Evolutionary conservation across 176 grass and related monocot genomes (phyloP).

Genomic region (Cymbopogon citratus): DNA sequence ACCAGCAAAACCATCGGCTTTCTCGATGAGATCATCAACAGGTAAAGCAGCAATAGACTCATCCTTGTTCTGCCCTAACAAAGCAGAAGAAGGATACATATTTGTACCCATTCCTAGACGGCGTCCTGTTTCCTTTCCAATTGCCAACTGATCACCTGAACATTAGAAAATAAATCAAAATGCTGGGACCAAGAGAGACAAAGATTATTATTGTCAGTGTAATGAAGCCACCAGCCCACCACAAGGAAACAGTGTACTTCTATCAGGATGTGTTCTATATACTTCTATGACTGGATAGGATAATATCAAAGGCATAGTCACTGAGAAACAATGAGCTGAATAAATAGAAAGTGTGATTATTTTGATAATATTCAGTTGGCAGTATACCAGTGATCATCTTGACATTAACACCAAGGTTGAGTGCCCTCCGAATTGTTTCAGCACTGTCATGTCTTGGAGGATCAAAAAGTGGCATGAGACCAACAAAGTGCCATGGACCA

Average conservation of each 20-base stretch:
- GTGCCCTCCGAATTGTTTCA: slow-evolving; percentile 68
- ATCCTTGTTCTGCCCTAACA: slow-evolving; percentile 49
- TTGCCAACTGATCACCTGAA: slow-evolving; percentile 79
- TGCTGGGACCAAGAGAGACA: neutral
- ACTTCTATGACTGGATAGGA: neutral
- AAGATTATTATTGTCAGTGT: neutral
- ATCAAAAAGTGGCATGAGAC: slow-evolving; percentile 78
- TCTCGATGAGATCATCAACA: slow-evolving; percentile 71
- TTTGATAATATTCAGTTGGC: neutral
- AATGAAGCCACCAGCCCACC: neutral
- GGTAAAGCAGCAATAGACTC: slow-evolving; percentile 33
- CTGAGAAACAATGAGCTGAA: neutral
- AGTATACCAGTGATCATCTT: slow-evolving; percentile 80
- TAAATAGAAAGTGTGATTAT: neutral
- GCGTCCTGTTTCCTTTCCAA: slow-evolving; percentile 88
- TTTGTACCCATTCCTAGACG: slow-evolving; percentile 84
- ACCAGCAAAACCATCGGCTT: slow-evolving; percentile 77
- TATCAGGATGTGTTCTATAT: neutral
- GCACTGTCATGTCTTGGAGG: slow-evolving; percentile 87
- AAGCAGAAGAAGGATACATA: slow-evolving; percentile 80
- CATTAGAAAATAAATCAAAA: neutral
- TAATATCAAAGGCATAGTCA: neutral
- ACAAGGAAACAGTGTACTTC: neutral
- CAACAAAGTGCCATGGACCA: slow-evolving; percentile 74
- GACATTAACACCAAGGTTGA: slow-evolving; percentile 79